Percentiles rank a stretch among this genome's conserved stretches.
Conservation (phyloP, 495 filamentous ascomycete species). For the Neurospora intermedia region DNA sequence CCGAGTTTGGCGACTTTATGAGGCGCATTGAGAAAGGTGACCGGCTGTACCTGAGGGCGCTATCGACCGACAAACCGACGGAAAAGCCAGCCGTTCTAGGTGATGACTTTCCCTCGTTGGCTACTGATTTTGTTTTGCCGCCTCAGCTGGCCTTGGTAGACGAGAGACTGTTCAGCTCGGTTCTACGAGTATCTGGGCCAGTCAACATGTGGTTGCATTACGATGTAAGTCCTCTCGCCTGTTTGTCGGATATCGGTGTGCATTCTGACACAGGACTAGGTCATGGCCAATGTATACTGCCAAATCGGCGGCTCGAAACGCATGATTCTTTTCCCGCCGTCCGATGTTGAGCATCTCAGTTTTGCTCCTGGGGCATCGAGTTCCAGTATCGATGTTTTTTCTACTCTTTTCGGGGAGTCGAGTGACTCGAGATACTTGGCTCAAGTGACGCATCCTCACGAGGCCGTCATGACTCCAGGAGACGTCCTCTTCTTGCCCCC, state of each 20-base stretch:
- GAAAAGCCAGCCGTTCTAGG: constrained; percentile 56
- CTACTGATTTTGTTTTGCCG: constrained; percentile 61
- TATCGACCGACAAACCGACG: constrained; percentile 56
- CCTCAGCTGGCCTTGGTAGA: constrained; percentile 46
- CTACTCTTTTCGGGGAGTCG: constrained; percentile 15
- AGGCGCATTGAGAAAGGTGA: constrained; percentile 46
- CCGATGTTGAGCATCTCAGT: constrained; percentile 55
- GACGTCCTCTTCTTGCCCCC: constrained; percentile 75
- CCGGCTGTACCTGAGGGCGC: constrained; percentile 63
- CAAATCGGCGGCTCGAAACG: constrained; percentile 63
- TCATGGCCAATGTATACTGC: constrained; percentile 83
- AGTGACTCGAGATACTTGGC: constrained; percentile 30
- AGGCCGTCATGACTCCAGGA: constrained; percentile 53
- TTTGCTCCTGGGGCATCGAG: constrained; percentile 72
- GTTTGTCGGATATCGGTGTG: not conserved
- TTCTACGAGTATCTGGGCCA: constrained; percentile 67
- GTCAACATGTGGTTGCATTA: constrained; percentile 92
- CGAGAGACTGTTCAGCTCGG: constrained; percentile 64
- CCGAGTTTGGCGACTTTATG: constrained; percentile 58
- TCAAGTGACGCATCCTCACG: constrained; percentile 48
- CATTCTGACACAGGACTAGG: constrained; percentile 30
- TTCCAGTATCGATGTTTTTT: constrained; percentile 62
- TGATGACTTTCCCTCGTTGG: constrained; percentile 59
- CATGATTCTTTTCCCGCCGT: constrained; percentile 67
- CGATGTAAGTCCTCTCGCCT: constrained; percentile 45